phyloP scores from a whole-genome alignment of 1,139 yeast genomes.

The Groenewaldozyma sp. region DNA sequence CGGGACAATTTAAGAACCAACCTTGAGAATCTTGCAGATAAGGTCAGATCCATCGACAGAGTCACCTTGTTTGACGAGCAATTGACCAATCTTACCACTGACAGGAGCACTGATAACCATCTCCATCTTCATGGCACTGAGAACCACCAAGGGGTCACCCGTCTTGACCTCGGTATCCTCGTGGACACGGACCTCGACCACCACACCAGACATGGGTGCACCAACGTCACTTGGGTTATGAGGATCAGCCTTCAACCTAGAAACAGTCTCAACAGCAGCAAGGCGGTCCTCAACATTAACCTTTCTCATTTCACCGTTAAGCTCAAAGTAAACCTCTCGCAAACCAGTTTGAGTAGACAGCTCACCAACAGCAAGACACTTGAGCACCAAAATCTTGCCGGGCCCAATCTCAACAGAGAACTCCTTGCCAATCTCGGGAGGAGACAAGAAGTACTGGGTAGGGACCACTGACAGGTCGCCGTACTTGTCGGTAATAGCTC shows the following conservation, averaged over 20 bases:
- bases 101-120: conserved; percentile 94
- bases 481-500: conserved; percentile 61
- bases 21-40: conserved; percentile 41
- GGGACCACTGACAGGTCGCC: conserved; percentile 94
- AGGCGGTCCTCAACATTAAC: conserved; percentile 84
- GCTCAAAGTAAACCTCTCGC: conserved; percentile 94
- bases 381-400: conserved; percentile 89
- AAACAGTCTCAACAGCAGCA: conserved; percentile 71
- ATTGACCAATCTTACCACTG: conserved; percentile 71
- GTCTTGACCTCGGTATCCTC: conserved; percentile 83
- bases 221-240: conserved; percentile 89
- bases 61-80: conserved; percentile 80
- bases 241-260: conserved; percentile 85
- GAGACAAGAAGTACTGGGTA: conserved; percentile 79
- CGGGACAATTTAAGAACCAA: neutral
- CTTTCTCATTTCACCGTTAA: conserved; percentile 96
- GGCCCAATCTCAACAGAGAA: conserved; percentile 82
- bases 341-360: conserved; percentile 75
- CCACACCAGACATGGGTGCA: conserved; percentile 99
- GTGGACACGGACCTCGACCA: conserved; percentile 86
- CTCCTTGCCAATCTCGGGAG: conserved; percentile 82
- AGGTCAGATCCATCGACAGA: conserved; percentile 91
- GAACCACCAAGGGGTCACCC: conserved; percentile 92
- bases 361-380: conserved; percentile 89
- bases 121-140: conserved; percentile 99